Conservation (phyloP, 768 basidiomycete species). For the Chalciporus pseudorubinellus region DNA sequence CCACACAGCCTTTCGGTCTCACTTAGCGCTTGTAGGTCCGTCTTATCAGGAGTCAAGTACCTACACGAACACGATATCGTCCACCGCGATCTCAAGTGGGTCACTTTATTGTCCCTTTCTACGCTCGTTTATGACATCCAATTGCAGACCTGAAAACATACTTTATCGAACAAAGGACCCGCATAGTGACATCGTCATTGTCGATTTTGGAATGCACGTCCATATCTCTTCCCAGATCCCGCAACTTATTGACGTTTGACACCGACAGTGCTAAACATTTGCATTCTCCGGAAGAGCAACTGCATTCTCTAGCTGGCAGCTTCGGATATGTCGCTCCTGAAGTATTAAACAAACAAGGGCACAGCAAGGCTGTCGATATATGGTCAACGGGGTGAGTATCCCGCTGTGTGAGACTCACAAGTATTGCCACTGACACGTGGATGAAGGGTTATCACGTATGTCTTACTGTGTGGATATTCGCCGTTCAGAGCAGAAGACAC, state of each 20-base stretch:
- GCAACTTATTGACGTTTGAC: background rate
- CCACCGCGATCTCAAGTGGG: conserved; percentile 90
- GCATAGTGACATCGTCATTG: conserved; percentile 89
- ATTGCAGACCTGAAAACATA: conserved; percentile 87
- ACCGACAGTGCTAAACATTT: conserved; percentile 74
- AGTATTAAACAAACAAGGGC: conserved; percentile 75
- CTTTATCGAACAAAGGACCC: conserved; percentile 77
- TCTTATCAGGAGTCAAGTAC: conserved; percentile 83
- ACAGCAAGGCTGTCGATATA: conserved; percentile 89
- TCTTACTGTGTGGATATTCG: conserved; percentile 91
- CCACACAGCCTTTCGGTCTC: background rate
- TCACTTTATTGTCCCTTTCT: background rate
- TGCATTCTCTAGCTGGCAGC: conserved; percentile 73
- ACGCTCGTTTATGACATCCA: background rate
- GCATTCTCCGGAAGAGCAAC: conserved; percentile 64
- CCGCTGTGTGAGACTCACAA: background rate
- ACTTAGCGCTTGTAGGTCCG: conserved; percentile 48
- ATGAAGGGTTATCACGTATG: conserved; percentile 87
- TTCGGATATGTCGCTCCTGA: conserved; percentile 93
- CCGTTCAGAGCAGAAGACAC: conserved; percentile 88
- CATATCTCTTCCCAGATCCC: background rate
- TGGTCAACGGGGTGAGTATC: conserved; percentile 84
- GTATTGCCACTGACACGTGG: background rate
- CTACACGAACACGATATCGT: conserved; percentile 92
- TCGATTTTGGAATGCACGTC: conserved; percentile 92